Conservation (phyloP, 164 flowering plant genomes). For the Cinnamomum micranthum region DNA sequence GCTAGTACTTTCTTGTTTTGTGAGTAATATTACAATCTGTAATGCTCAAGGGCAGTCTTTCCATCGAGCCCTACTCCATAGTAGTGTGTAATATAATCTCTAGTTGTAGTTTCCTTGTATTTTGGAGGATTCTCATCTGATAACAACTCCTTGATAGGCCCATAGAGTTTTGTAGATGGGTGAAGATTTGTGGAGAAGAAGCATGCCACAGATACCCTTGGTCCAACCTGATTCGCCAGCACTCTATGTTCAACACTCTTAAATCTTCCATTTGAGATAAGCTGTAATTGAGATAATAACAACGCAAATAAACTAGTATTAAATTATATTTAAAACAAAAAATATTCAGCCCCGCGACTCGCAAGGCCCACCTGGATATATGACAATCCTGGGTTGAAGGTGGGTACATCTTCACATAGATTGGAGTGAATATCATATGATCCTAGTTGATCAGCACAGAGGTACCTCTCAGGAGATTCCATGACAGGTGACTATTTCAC, state of each 20-base stretch:
- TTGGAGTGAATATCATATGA: too few species aligned
- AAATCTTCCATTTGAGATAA: constrained; percentile 28
- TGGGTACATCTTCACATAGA: too few species aligned
- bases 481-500: too few species aligned
- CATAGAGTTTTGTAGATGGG: constrained; percentile 10
- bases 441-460: too few species aligned
- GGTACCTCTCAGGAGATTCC: too few species aligned
- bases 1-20: too few species aligned
- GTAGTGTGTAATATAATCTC: constrained; percentile 4
- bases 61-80: neutral
- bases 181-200: constrained; percentile 13
- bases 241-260: constrained; percentile 35
- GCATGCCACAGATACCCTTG: constrained; percentile 31
- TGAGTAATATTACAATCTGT: neutral
- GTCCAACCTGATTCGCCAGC: constrained; percentile 17
- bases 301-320: neutral
- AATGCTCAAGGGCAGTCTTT: neutral
- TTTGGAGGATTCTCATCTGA: constrained; percentile 23
- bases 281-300: constrained; percentile 11
- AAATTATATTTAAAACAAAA: neutral
- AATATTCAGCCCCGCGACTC: too few species aligned
- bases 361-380: neutral
- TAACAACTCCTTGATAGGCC: constrained; percentile 33
- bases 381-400: neutral
- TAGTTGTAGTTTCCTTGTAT: constrained; percentile 8